Percentiles rank a stretch among this genome's conserved stretches.
These are phyloP conservation scores for Linnemannia zychae DNA, from an alignment of 192 early-diverging fungal species.

Conservation along the genomic window DNA sequence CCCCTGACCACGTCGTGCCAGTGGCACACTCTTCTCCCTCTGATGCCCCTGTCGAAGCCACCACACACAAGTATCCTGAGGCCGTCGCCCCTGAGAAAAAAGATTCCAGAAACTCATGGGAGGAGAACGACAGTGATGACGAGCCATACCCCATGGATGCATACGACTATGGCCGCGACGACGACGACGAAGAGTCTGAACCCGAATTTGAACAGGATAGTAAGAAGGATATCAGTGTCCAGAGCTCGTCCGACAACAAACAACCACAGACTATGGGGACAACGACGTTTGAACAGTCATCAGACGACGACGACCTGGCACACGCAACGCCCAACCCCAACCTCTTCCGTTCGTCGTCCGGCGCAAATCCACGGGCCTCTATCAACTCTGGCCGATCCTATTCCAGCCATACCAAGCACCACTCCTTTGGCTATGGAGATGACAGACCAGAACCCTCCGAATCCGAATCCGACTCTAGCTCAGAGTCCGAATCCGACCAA, in stretches of 20 bases:
- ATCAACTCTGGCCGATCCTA: slow-evolving; percentile 34
- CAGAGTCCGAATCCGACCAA: slow-evolving; percentile 49
- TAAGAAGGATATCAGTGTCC: neutral
- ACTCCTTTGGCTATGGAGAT: slow-evolving; percentile 44
- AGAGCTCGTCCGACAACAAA: neutral
- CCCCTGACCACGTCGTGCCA: slow-evolving; percentile 11
- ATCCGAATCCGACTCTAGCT: slow-evolving; percentile 43
- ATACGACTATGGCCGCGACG: slow-evolving; percentile 23
- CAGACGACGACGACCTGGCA: slow-evolving; percentile 15
- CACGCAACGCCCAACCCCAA: slow-evolving; percentile 20
- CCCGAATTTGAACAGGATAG: slow-evolving; percentile 5
- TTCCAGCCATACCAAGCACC: slow-evolving; percentile 54
- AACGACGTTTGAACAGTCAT: slow-evolving; percentile 31
- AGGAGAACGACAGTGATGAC: slow-evolving; percentile 45
- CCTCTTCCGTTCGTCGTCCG: slow-evolving; percentile 16
- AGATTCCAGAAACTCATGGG: slow-evolving; percentile 34
- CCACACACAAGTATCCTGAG: slow-evolving; percentile 5
- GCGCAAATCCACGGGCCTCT: slow-evolving; percentile 22
- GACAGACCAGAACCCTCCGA: slow-evolving; percentile 43
- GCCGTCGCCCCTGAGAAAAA: slow-evolving; percentile 17
- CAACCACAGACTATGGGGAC: neutral
- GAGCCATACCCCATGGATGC: slow-evolving; percentile 36
- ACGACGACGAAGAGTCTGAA: slow-evolving; percentile 19
- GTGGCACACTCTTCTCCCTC: neutral
- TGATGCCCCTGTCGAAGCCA: neutral